These are phyloP conservation scores for Galeopsis tetrahit DNA, from an alignment of 257 asterid genomes.

Conservation along the genomic window DNA sequence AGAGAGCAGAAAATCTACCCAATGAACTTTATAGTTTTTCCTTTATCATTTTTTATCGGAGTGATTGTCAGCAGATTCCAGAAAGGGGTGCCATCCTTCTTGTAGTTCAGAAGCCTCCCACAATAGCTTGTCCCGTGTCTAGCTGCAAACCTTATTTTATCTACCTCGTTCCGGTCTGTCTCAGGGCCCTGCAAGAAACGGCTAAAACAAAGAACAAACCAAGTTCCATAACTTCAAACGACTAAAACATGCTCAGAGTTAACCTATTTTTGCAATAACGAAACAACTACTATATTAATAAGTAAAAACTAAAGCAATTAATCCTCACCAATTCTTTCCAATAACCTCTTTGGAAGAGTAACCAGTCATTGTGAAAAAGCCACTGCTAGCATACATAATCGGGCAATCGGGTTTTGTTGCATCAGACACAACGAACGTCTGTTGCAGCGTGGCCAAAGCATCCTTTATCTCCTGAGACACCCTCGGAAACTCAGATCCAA, in stretches of 20 bases:
- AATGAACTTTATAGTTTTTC: slow-evolving; percentile 81
- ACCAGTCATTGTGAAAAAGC: slow-evolving; percentile 91
- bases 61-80: slow-evolving; percentile 94
- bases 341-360: slow-evolving; percentile 82
- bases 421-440: slow-evolving; percentile 98
- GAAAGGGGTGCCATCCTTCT: slow-evolving; percentile 93
- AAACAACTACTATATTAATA: slow-evolving; percentile 5
- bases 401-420: slow-evolving; percentile 96
- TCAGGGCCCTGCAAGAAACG: slow-evolving; percentile 97
- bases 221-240: slow-evolving; percentile 23
- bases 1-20: slow-evolving; percentile 57
- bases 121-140: slow-evolving; percentile 83
- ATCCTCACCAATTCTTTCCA: slow-evolving; percentile 86
- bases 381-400: slow-evolving; percentile 91
- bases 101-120: slow-evolving; percentile 95
- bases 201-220: slow-evolving; percentile 60
- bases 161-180: slow-evolving; percentile 87
- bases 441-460: slow-evolving; percentile 88
- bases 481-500: slow-evolving; percentile 59
- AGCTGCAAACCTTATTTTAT: slow-evolving; percentile 66
- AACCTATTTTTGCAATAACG: not conserved
- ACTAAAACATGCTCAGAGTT: not conserved
- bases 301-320: slow-evolving; percentile 13
- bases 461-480: slow-evolving; percentile 94
- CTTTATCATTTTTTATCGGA: slow-evolving; percentile 90